These are phyloP conservation scores for Schizosaccharomyces japonicus DNA, from an alignment of 805 yeast species.

Conservation along the genomic window DNA sequence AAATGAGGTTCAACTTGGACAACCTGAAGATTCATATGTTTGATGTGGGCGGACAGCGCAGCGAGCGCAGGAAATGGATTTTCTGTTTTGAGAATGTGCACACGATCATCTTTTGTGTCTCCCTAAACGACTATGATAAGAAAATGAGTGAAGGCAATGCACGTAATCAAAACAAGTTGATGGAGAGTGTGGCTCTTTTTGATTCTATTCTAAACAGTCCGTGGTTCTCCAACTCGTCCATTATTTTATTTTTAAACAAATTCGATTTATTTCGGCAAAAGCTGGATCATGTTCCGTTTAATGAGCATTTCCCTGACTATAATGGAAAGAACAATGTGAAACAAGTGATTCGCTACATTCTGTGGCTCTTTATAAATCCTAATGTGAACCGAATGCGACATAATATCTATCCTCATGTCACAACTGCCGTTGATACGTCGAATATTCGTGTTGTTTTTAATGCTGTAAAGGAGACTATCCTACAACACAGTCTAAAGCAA, in stretches of 20 bases:
- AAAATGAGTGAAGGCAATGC: conserved; percentile 40
- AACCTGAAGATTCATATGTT: conserved; percentile 37
- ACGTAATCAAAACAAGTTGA: conserved; percentile 35
- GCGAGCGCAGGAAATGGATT: conserved; percentile 92
- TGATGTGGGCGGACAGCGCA: conserved; percentile 90
- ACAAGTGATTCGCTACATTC: conserved; percentile 74
- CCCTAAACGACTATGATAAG: conserved; percentile 79
- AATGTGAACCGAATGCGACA: conserved; percentile 52
- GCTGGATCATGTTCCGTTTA: conserved; percentile 56
- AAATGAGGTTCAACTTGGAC: conserved; percentile 54
- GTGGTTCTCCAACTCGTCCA: conserved; percentile 75
- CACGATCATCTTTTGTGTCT: conserved; percentile 70
- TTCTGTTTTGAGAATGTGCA: conserved; percentile 89
- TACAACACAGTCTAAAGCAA: conserved; percentile 52
- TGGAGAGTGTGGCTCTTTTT: conserved; percentile 60
- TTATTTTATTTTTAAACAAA: conserved; percentile 68
- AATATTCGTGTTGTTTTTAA: conserved; percentile 70
- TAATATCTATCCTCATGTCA: conserved; percentile 42
- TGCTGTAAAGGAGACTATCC: conserved; percentile 56
- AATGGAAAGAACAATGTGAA: conserved; percentile 7
- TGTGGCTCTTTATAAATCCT: conserved; percentile 71
- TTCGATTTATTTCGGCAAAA: conserved; percentile 78
- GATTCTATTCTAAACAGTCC: conserved; percentile 79
- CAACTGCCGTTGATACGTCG: conserved; percentile 25
- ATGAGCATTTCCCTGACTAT: conserved; percentile 68